phyloP scores from a whole-genome alignment of 352 stramenopile species.

The Phytophthora idaei region DNA sequence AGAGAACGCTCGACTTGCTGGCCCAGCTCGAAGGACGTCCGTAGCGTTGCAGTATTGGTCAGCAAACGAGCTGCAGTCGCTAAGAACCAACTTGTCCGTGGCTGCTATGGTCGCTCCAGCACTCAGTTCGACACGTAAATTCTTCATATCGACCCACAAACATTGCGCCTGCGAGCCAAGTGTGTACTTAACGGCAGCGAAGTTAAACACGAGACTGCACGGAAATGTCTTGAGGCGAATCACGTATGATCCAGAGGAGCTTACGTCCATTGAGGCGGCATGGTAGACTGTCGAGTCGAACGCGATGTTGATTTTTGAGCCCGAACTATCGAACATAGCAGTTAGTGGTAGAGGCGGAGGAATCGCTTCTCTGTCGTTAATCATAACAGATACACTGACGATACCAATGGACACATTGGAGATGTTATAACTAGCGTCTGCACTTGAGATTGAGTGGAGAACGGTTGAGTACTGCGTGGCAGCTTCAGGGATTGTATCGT shows the following conservation, averaged over 20 bases:
- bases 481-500: slow-evolving; percentile 64
- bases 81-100: slow-evolving; percentile 50
- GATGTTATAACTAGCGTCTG: slow-evolving; percentile 66
- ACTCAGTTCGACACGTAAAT: slow-evolving; percentile 56
- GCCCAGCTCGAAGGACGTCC: slow-evolving; percentile 50
- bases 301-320: slow-evolving; percentile 53
- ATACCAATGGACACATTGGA: slow-evolving; percentile 57
- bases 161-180: slow-evolving; percentile 49
- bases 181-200: slow-evolving; percentile 36
- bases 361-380: slow-evolving; percentile 69
- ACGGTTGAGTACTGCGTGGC: slow-evolving; percentile 66
- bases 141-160: slow-evolving; percentile 62
- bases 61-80: slow-evolving; percentile 52
- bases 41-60: slow-evolving; percentile 56
- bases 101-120: slow-evolving; percentile 47
- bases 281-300: slow-evolving; percentile 80
- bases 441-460: slow-evolving; percentile 46
- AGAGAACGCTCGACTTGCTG: slow-evolving; percentile 62
- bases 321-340: slow-evolving; percentile 57
- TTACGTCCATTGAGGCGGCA: slow-evolving; percentile 62
- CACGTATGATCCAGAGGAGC: slow-evolving; percentile 27
- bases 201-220: slow-evolving; percentile 56
- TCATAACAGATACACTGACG: slow-evolving; percentile 50
- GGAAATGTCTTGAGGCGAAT: slow-evolving; percentile 51
- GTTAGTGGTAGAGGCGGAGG: slow-evolving; percentile 55